Conservation (phyloP, 2,329 filamentous ascomycete genomes). For the Monosporascus sp. region DNA sequence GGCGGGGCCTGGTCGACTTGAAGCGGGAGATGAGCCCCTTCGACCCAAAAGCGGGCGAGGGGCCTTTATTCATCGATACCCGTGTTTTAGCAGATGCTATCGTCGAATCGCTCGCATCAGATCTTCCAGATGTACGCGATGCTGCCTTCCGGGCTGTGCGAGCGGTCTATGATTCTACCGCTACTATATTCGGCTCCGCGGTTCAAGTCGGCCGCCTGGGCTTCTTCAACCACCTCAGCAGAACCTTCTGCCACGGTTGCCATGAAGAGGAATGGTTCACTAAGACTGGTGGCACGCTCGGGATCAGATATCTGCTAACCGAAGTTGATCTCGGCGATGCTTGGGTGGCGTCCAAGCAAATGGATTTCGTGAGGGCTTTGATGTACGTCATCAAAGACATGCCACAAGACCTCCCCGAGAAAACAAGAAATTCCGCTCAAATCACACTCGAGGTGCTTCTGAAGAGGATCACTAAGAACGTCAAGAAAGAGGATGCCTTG, state of each 20-base stretch:
- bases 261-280: constrained; percentile 99
- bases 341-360: constrained; percentile 79
- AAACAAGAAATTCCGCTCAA: constrained; percentile 77
- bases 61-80: constrained; percentile 81
- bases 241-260: constrained; percentile 87
- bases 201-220: constrained; percentile 68
- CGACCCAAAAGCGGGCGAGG: constrained; percentile 80
- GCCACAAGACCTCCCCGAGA: constrained; percentile 87
- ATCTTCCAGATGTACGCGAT: constrained; percentile 73
- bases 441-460: constrained; percentile 77
- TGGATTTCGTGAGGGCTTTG: constrained; percentile 84
- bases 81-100: constrained; percentile 83
- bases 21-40: constrained; percentile 76
- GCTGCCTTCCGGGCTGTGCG: constrained; percentile 75
- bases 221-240: constrained; percentile 79
- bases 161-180: constrained; percentile 70
- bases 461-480: constrained; percentile 69
- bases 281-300: constrained; percentile 86
- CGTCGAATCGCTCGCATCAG: constrained; percentile 83
- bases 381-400: constrained; percentile 99
- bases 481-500: constrained; percentile 71
- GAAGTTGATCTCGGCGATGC: constrained; percentile 76
- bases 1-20: constrained; percentile 72
- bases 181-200: constrained; percentile 72
- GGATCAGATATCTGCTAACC: constrained; percentile 82